phyloP scores from a whole-genome alignment of 2,329 filamentous ascomycete genomes.

The Sporothrix inflata region DNA sequence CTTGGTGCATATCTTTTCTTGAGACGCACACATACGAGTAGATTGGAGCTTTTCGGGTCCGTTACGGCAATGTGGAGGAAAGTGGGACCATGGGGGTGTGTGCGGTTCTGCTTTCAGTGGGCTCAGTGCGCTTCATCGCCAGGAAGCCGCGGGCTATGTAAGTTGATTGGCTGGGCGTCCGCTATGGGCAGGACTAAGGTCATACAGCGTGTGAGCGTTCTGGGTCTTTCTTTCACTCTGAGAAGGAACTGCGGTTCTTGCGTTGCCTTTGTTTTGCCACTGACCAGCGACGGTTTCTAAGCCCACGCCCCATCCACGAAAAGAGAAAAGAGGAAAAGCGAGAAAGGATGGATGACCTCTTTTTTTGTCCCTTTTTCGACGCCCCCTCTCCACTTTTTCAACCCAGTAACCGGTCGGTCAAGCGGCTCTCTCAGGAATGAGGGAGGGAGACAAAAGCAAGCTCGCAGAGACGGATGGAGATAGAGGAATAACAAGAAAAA shows the following conservation, averaged over 20 bases:
- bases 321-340: background rate
- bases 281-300: background rate
- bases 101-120: conserved; percentile 12
- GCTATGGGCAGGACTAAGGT: background rate
- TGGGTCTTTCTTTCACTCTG: background rate
- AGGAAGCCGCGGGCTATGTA: conserved; percentile 26
- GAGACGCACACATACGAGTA: too few relatives aligned
- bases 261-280: conserved; percentile 1
- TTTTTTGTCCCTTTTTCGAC: background rate
- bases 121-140: background rate
- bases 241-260: background rate
- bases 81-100: conserved; percentile 25
- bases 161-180: conserved; percentile 32
- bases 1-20: too few relatives aligned
- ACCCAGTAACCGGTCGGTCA: conserved; percentile 32
- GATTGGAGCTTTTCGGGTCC: conserved; percentile 22
- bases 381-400: conserved; percentile 19
- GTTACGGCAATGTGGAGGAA: conserved; percentile 27
- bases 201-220: background rate
- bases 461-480: background rate
- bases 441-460: background rate
- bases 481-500: background rate
- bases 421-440: conserved; percentile 29
- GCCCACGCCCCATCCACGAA: conserved; percentile 1
- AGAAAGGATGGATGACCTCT: background rate